Base-by-base conservation (phyloP, 192 early-diverging fungal genomes). In the Lobosporangium transversale region DNA sequence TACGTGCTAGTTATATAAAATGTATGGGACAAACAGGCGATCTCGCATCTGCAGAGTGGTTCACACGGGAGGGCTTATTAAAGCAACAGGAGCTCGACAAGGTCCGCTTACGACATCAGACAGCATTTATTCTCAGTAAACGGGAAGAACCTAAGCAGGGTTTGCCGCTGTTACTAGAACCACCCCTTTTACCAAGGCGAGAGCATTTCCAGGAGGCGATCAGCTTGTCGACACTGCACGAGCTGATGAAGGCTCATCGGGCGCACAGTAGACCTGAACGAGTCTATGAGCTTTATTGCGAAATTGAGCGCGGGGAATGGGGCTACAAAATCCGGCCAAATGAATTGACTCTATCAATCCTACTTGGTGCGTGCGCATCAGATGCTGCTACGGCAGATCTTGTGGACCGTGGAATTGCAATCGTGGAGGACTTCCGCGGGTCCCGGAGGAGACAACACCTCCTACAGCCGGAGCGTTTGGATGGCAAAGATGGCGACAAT, bases 281-380 rank as follows among this genome's bases (percentile, higher is more conserved):
- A 27, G 71, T 66, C 1, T 45, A 55, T 15, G 56, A 66, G 14
- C 31, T 75, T 8, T 75, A 60, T 18, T 20, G 49, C 33, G 62
- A 75, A 33, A 61, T 75, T n/a, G 57, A 75, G 21, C 11, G 31
- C 3, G 71, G 71, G 8, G 27, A 61, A 14, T 75, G 71, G 71
- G 71, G 71, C 0, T 9, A 15, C 1, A 50, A 18, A 29, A 66
- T 75, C 8, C 57, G 35, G 20, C 71, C 71, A 1, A 75, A 66
- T 27, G 62, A 66, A 44, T 55, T 48, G 18, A 66, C 71, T 3
- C 33, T 75, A 9, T 75, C 71, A 9, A 75, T 75, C 50, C 57
- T 75, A n/a, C 51, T 75, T 14, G 56, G 65, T 14, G 71, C 71
- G 1, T 75, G 71, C 50, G 42, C 45, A 0, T 61, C 71, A 23